phyloP scores from a whole-genome alignment of 2,329 filamentous ascomycete species.

The Mariannaea sp. region DNA sequence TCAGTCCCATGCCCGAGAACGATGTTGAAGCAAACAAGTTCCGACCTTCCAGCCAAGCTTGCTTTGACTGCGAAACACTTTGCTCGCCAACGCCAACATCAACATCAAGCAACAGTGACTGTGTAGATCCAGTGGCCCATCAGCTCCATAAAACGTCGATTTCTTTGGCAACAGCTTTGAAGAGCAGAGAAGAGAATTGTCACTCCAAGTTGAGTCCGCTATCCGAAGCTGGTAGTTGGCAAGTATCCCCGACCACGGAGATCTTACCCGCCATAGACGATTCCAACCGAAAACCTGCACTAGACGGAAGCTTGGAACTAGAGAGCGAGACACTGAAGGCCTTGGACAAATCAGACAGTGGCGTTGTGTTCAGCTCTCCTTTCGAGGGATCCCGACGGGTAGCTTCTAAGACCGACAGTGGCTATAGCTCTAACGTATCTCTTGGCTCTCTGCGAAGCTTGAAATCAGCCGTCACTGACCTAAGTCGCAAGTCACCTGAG shows the following conservation, averaged over 20 bases:
- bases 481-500: conserved; percentile 27
- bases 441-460: conserved; percentile 55
- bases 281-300: conserved; percentile 48
- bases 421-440: conserved; percentile 65
- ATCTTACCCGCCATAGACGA: conserved; percentile 50
- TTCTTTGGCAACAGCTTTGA: not conserved
- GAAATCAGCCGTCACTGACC: conserved; percentile 29
- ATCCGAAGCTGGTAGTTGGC: conserved; percentile 28
- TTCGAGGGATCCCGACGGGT: conserved; percentile 50
- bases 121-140: not conserved
- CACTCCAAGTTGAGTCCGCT: conserved; percentile 2
- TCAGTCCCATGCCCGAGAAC: conserved; percentile 46
- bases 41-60: conserved; percentile 10
- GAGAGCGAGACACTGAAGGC: conserved; percentile 32
- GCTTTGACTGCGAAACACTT: conserved; percentile 17
- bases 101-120: conserved; percentile 5
- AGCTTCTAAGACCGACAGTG: conserved; percentile 63
- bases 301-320: conserved; percentile 25
- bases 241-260: conserved; percentile 45
- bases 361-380: conserved; percentile 52
- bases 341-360: conserved; percentile 51
- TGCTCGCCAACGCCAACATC: conserved; percentile 6
- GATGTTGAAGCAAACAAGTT: conserved; percentile 14
- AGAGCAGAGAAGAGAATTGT: not conserved
- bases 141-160: not conserved